Base-by-base conservation (phyloP, 1,139 yeast species). In the Maudiozyma humilis region DNA sequence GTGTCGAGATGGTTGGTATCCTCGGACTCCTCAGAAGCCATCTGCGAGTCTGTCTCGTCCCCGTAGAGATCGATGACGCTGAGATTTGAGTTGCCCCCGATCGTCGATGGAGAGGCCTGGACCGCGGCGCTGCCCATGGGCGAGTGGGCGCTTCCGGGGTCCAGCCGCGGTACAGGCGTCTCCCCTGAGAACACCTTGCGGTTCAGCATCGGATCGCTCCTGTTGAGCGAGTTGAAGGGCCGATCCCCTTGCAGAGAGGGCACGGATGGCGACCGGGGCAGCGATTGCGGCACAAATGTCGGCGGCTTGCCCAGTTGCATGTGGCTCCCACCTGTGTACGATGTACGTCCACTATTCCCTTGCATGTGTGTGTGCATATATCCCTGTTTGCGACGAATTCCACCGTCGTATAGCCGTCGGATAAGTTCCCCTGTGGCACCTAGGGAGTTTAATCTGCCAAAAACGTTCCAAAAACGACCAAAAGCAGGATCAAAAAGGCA, bases 41-140 rank as follows among this genome's bases (percentile, higher is more conserved):
- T 6, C n/a, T 30, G 39, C 6, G 36, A 39, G 3, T 44, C 39
- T 8, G 17, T 25, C 7, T 45, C 27, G 31, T 56, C 59, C 1
- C 53, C 57, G 44, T 59, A 59, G 25, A 59, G 38, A 42, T 60
- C 60, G 34, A 59, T 53, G 14, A 57, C 56, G 38, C 63, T 58
- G 25, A 52, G 44, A 30, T 48, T 53, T 1, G 52, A 51, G 29
- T 47, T 51, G n/a, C 49, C 50, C n/a, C 50, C 52, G 20, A 32
- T 43, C 3, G 41, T 35, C 23, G 48, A 36, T 33, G 47, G 41
- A 2, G 35, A 35, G 20, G 35, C 20, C 20, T 40, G 31, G 2
- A 35, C 16, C 6, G 27, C 27, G 10, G 27, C 27, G 8, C n/a
- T n/a, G n/a, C n/a, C n/a, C n/a, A n/a, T n/a, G 2, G 16, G 19